These are phyloP conservation scores for Cladobotryum mycophilum DNA, from an alignment of 2,329 filamentous ascomycete species.

Conservation along the genomic window DNA sequence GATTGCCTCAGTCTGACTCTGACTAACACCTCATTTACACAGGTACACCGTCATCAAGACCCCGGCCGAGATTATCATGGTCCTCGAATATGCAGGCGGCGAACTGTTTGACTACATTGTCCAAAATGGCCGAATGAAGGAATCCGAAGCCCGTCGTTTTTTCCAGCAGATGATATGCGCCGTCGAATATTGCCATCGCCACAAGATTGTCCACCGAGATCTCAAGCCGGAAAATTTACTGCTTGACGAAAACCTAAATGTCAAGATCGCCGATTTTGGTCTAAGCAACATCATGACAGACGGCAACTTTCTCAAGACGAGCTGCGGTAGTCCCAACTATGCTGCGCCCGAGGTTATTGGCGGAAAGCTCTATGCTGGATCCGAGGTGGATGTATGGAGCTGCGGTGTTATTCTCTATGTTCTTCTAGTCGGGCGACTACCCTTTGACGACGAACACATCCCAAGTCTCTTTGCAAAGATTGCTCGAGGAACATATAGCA, in stretches of 20 bases:
- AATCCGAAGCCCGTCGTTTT: constrained; percentile 90
- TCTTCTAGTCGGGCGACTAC: constrained; percentile 72
- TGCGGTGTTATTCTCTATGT: constrained; percentile 88
- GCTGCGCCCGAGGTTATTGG: constrained; percentile 97
- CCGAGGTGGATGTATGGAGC: constrained; percentile 98
- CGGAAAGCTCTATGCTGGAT: constrained; percentile 93
- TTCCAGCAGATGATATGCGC: constrained; percentile 99
- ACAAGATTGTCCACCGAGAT: constrained; percentile 98
- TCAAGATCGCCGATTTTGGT: constrained; percentile 98
- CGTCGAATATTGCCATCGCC: constrained; percentile 96
- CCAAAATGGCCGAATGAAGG: constrained; percentile 83
- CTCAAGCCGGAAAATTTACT: constrained; percentile 95
- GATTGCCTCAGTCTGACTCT: no score
- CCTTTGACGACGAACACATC: constrained; percentile 98
- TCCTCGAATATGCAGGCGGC: constrained; percentile 92
- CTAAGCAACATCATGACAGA: constrained; percentile 99
- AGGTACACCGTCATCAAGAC: constrained; percentile 97
- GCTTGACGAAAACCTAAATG: constrained; percentile 90
- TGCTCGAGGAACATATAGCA: constrained; percentile 84
- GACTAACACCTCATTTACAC: no score
- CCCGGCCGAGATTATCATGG: constrained; percentile 93
- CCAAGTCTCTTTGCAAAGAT: constrained; percentile 98
- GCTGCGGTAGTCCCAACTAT: constrained; percentile 96
- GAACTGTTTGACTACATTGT: constrained; percentile 99
- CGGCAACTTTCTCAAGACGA: constrained; percentile 97